Percentiles rank a stretch among this genome's conserved stretches.
These are phyloP conservation scores for Turnera subulata DNA, from an alignment of 345 rosid species.

Conservation along the genomic window DNA sequence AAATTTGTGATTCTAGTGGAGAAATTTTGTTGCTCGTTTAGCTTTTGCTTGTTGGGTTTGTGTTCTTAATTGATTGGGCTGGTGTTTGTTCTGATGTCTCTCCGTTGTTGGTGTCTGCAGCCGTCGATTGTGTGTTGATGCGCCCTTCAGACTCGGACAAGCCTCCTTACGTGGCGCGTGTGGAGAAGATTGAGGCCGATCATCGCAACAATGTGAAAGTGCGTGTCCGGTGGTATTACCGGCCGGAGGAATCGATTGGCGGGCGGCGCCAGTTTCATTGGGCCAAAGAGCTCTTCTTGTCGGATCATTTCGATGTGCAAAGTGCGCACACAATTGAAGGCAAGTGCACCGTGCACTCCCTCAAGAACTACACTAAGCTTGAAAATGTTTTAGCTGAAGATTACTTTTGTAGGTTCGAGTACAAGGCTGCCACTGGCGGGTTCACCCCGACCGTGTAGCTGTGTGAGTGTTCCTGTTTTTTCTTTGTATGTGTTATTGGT, in stretches of 20 bases:
- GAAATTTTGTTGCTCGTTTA: background rate
- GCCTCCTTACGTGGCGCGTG: constrained; percentile 76
- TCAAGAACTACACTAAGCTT: constrained; percentile 78
- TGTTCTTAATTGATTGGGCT: background rate
- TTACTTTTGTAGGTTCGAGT: constrained; percentile 75
- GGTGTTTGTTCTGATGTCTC: constrained; percentile 1
- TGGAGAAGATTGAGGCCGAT: constrained; percentile 81
- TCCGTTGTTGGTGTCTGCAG: constrained; percentile 34
- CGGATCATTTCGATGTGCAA: constrained; percentile 72
- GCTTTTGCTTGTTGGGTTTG: background rate
- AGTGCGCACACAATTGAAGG: constrained; percentile 86
- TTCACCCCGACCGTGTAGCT: constrained; percentile 82
- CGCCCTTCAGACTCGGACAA: constrained; percentile 75
- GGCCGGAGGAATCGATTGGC: constrained; percentile 86
- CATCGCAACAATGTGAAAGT: constrained; percentile 71
- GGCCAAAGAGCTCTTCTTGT: constrained; percentile 72
- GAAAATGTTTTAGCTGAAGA: constrained; percentile 84
- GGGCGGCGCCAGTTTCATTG: constrained; percentile 88
- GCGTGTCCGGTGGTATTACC: constrained; percentile 75
- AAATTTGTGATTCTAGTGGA: background rate
- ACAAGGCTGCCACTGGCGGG: constrained; percentile 76
- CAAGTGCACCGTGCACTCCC: constrained; percentile 72
- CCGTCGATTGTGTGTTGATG: constrained; percentile 78
- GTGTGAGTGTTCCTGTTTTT: constrained; percentile 47
- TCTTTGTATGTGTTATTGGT: constrained; percentile 1